These are phyloP conservation scores for Actinidia arguta DNA, from an alignment of 179 eudicot genomes.

Conservation along the genomic window DNA sequence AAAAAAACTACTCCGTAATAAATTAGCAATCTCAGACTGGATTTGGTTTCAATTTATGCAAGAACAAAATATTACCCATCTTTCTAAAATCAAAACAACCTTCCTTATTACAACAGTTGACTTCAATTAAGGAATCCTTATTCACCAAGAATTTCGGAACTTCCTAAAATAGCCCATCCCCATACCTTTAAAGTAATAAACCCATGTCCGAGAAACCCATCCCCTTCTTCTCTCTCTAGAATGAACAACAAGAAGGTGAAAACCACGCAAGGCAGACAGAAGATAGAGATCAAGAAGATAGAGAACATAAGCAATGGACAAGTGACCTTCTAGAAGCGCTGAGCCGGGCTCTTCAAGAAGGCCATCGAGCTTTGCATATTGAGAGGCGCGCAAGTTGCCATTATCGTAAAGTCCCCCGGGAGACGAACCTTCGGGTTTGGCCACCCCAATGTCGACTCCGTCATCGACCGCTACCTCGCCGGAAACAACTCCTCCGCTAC, in stretches of 20 bases:
- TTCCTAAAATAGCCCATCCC: too few relatives aligned
- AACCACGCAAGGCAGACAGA: slow-evolving; percentile 23
- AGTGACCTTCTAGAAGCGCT: slow-evolving; percentile 29
- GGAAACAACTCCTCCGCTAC: neutral
- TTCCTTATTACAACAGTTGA: too few relatives aligned
- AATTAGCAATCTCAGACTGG: too few relatives aligned
- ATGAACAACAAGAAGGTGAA: neutral
- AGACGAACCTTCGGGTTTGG: slow-evolving; percentile 23
- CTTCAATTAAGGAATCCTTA: too few relatives aligned
- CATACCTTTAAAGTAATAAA: too few relatives aligned
- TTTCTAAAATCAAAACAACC: too few relatives aligned
- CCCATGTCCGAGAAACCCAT: too few relatives aligned
- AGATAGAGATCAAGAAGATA: slow-evolving; percentile 26
- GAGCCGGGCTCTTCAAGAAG: slow-evolving; percentile 30
- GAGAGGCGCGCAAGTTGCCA: slow-evolving; percentile 29
- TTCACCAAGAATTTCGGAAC: too few relatives aligned
- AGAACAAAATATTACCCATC: too few relatives aligned
- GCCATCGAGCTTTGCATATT: slow-evolving; percentile 33
- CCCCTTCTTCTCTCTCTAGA: too few relatives aligned
- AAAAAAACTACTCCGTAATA: too few relatives aligned
- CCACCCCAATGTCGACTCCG: slow-evolving; percentile 18
- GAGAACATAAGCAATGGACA: neutral
- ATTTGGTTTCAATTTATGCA: too few relatives aligned
- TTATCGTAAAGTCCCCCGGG: slow-evolving; percentile 26
- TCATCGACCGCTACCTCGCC: slow-evolving; percentile 16